phyloP scores from a whole-genome alignment of 225 moss, liverwort and hornwort genomes.

The Pseudisothecium myosuroides region DNA sequence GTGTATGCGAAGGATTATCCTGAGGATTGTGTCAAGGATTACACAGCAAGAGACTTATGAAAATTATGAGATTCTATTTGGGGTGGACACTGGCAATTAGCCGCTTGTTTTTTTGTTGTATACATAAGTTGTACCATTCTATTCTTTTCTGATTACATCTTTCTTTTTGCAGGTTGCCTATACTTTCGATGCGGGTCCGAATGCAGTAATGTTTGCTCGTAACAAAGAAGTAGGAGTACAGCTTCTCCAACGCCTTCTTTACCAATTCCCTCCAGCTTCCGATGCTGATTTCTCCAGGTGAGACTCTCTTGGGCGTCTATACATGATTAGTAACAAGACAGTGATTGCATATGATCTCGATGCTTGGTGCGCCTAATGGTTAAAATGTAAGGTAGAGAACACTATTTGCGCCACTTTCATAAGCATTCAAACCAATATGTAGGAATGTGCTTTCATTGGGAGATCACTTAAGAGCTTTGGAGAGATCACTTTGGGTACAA shows the following conservation, averaged over 20 bases:
- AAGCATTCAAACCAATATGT: background rate
- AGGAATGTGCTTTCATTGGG: background rate
- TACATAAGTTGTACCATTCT: background rate
- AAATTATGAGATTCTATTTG: background rate
- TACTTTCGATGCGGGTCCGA: conserved; percentile 97
- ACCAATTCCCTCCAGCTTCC: conserved; percentile 76
- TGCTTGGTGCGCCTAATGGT: background rate
- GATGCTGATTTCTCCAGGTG: conserved; percentile 87
- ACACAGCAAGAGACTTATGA: background rate
- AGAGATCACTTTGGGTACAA: background rate
- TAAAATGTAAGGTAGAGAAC: background rate
- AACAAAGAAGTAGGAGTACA: conserved; percentile 58
- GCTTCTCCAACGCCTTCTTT: conserved; percentile 78
- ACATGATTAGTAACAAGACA: background rate
- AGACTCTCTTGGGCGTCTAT: background rate
- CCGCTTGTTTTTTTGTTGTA: background rate
- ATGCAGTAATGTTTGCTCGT: conserved; percentile 89
- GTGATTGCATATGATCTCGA: background rate
- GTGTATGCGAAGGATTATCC: background rate
- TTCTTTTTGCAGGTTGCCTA: conserved; percentile 66
- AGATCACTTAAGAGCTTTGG: background rate
- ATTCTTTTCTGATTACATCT: background rate
- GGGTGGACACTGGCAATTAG: background rate
- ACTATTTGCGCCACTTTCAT: background rate
- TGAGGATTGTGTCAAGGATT: background rate